phyloP scores from a whole-genome alignment of 352 stramenopile genomes.

The Elongisporangium anandrum region DNA sequence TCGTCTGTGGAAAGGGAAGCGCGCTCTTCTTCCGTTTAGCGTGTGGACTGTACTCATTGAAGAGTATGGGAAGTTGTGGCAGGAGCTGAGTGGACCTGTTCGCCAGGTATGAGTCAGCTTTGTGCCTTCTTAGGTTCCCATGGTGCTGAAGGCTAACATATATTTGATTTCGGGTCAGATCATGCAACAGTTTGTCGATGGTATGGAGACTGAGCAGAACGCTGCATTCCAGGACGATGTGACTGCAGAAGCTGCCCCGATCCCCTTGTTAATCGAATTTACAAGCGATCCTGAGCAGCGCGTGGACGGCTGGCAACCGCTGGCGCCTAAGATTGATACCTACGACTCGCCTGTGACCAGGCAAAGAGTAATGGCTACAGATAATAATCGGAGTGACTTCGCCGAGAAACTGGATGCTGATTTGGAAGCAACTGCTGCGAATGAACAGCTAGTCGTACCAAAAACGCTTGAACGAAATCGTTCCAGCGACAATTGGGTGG shows the following conservation, averaged over 20 bases:
- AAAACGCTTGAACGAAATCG: too few relatives aligned
- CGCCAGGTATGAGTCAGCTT: constrained; percentile 31
- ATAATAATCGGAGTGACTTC: too few relatives aligned
- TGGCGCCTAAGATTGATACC: too few relatives aligned
- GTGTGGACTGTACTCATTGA: constrained; percentile 29
- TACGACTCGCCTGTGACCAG: too few relatives aligned
- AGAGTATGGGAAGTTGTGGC: constrained; percentile 45
- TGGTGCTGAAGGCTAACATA: constrained; percentile 7
- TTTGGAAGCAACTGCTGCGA: too few relatives aligned
- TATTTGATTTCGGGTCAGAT: constrained; percentile 4
- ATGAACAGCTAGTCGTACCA: too few relatives aligned
- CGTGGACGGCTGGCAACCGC: too few relatives aligned
- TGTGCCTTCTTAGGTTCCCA: constrained; percentile 6
- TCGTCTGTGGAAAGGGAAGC: constrained; percentile 47
- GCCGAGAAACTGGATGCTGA: too few relatives aligned
- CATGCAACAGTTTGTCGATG: constrained; percentile 9
- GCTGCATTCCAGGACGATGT: not conserved
- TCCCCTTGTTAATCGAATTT: too few relatives aligned
- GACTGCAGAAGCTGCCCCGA: too few relatives aligned
- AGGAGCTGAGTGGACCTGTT: constrained; percentile 36
- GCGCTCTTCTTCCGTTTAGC: constrained; percentile 19
- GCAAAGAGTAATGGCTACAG: too few relatives aligned
- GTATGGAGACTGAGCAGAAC: constrained; percentile 1
- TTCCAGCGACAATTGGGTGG: too few relatives aligned
- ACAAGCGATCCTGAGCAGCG: constrained; percentile 13